Evolutionary conservation across 208 protist species (phyloP), one percentile per base, ranked within the genome.

Genomic region (Trypanosoma caninum): DNA sequence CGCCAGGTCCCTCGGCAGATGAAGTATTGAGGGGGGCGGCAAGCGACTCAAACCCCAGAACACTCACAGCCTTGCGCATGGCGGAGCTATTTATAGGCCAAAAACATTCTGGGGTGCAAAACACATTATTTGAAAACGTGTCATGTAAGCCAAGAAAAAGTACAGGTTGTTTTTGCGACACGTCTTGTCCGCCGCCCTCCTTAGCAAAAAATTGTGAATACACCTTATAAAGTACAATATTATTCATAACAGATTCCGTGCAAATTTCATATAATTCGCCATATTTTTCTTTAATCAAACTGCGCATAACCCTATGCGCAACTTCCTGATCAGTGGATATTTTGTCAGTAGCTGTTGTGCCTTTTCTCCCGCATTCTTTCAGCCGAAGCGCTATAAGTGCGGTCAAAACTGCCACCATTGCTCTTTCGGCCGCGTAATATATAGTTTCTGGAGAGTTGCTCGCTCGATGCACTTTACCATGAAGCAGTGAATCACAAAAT

Each of bases 401-500:
- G 16, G 54, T 47, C 11, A 61, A 23, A 22, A 69, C 14, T 9
- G 54, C 10, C 5, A 34, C 18, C 41, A 69, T 57, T 3, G 20
- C 27, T 7, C 25, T 23, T 47, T 69, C 44, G 0, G 22, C 1
- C 6, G 53, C 54, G 37, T 48, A 69, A 50, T 37, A 48, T 16
- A 46, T 48, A 16, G 14, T 10, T 23, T 58, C 51, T 1, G 47
- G 31, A 2, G 50, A 20, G 28, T 47, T n/a, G 0, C 38, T 11
- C 0, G 18, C 2, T 1, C 28, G 30, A 11, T 13, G 60, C n/a
- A 58, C 14, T 7, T 47, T 35, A 9, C 37, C 54, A 40, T 40
- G 34, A 18, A 58, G 50, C 20, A 79, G 37, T 10, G 64, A 42
- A 10, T 68, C 69, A 60, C 72, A 77, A 47, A 81, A 65, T 1